Evolutionary conservation across 1,139 yeast species (phyloP), one percentile per base, ranked within the genome.

Genomic region (Nakaseomyces delphensis): DNA sequence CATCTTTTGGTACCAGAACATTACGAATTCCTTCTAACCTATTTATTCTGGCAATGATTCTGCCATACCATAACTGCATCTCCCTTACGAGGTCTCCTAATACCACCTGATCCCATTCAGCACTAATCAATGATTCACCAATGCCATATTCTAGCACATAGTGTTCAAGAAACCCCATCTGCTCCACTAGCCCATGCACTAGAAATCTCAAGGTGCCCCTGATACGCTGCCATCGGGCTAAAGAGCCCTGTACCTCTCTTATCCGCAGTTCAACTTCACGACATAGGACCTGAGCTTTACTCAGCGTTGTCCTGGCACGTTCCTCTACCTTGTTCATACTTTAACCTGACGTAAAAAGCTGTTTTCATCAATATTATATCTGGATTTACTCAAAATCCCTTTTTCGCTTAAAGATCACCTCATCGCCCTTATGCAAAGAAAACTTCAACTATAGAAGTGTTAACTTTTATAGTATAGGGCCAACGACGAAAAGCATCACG

Each of bases 201-300:
- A 64, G 47, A 44, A 62, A 68, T 18, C 53, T 55, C 21, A 63
- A 50, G 41, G 56, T 56, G 41, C 45, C 59, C 54, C 45, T 57
- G 43, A 43, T 43, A 25, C 44, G 48, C 45, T 55, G 49, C 57
- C 57, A 49, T 51, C 58, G 42, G 48, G 54, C 31, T 20, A 48
- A 29, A 30, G 50, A 30, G 46, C 49, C 36, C 45, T 54, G 40
- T 37, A 53, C 40, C 38, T 45, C 33, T 52, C 56, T 40, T 36
- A 68, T 55, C 36, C 50, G 48, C 30, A 44, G 36, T 43, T 64
- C 62, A 7, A 70, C 67, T 27, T 56, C 59, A 36, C 57, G 62
- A 36, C 73, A 69, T 1, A 64, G 46, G 6, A 49, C 44, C 41
- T 66, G 66, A 0, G 73, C 69, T 16, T 59, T 55, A 3, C 57